These are phyloP conservation scores for Lotus japonicus DNA, from an alignment of 306 rosid genomes.

Conservation along the genomic window DNA sequence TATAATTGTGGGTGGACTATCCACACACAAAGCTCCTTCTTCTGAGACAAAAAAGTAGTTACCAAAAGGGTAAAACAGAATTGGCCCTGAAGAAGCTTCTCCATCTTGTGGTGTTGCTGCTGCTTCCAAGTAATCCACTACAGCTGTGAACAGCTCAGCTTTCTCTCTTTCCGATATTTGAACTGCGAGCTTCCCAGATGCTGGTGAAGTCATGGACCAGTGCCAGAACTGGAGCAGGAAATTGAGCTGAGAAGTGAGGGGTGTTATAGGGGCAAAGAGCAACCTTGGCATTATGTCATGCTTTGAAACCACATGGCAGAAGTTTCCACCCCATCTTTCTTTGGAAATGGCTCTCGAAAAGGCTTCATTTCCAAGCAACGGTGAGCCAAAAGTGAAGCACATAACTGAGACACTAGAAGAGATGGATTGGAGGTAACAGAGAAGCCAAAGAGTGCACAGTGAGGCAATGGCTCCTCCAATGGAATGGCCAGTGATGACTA, in stretches of 20 bases:
- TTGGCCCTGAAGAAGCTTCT: constrained; percentile 24
- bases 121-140: constrained; percentile 38
- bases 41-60: constrained; percentile 59
- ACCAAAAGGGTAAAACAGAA: constrained; percentile 65
- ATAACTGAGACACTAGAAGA: constrained; percentile 35
- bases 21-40: constrained; percentile 72
- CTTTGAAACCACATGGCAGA: constrained; percentile 68
- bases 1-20: constrained; percentile 43
- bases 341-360: constrained; percentile 54
- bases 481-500: constrained; percentile 84
- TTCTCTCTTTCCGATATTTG: constrained; percentile 41
- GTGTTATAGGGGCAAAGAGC: constrained; percentile 51
- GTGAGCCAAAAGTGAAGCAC: constrained; percentile 82
- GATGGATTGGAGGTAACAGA: constrained; percentile 42
- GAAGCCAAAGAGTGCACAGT: constrained; percentile 69
- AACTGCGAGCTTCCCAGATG: constrained; percentile 24
- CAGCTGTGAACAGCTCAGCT: constrained; percentile 32
- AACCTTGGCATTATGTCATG: constrained; percentile 86
- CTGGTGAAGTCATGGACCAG: constrained; percentile 45
- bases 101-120: constrained; percentile 33
- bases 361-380: constrained; percentile 62
- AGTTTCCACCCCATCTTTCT: constrained; percentile 75
- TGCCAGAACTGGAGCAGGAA: constrained; percentile 57
- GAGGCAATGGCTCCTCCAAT: constrained; percentile 84
- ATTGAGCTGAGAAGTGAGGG: constrained; percentile 41